phyloP scores from a whole-genome alignment of 148 eudicot species.

The Heliamphora exappendiculata region DNA sequence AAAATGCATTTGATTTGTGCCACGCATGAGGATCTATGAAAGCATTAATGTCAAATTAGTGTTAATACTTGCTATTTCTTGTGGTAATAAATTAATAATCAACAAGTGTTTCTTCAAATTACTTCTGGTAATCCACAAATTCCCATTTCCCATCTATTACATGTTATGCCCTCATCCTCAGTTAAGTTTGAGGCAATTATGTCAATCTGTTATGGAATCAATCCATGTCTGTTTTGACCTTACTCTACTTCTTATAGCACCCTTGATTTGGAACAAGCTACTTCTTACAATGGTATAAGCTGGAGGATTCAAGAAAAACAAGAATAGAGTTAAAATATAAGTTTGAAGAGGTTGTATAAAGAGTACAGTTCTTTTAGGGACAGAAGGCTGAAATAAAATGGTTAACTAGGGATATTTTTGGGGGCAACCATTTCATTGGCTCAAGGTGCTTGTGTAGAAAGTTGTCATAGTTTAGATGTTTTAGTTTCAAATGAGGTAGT shows the following conservation, averaged over 20 bases:
- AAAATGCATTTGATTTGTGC: background rate
- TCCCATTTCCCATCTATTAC: background rate
- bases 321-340: no score
- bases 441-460: no score
- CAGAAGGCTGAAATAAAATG: no score
- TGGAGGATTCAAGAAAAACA: no score
- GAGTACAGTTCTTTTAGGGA: no score
- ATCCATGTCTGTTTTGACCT: background rate
- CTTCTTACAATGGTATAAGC: no score
- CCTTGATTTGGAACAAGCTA: background rate
- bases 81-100: background rate
- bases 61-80: background rate
- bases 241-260: background rate
- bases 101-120: background rate
- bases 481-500: no score
- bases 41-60: background rate
- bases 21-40: background rate
- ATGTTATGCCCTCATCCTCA: background rate
- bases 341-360: no score
- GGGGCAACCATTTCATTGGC: no score
- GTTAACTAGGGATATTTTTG: no score
- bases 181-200: background rate
- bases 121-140: background rate
- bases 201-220: background rate
- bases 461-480: no score